phyloP scores from a whole-genome alignment of 306 rosid genomes.

The Vigna angularis region DNA sequence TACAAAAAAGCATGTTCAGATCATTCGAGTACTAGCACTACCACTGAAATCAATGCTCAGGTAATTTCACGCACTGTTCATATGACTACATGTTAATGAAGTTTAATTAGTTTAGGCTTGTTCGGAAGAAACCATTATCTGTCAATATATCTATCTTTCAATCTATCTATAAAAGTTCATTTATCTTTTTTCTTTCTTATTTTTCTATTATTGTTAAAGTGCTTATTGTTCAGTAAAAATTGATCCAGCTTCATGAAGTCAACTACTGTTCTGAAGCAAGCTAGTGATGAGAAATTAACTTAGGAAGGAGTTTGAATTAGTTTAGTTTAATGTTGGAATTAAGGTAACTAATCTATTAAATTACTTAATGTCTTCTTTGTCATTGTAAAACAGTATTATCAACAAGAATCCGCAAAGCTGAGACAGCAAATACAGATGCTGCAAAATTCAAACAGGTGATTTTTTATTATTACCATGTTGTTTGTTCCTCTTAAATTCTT shows the following conservation, averaged over 20 bases:
- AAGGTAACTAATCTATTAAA: background rate
- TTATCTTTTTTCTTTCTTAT: too few species aligned
- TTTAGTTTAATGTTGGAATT: background rate
- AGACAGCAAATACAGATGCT: conserved; percentile 92
- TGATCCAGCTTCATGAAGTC: background rate
- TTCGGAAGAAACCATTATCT: too few species aligned
- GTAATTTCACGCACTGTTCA: conserved; percentile 42
- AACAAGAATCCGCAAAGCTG: conserved; percentile 94
- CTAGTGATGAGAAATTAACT: background rate
- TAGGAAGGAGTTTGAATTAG: background rate
- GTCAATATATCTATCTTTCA: too few species aligned
- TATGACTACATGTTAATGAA: background rate
- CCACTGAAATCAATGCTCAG: conserved; percentile 87
- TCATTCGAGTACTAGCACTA: conserved; percentile 61
- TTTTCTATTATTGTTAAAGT: too few species aligned
- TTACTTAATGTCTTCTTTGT: background rate
- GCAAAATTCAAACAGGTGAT: conserved; percentile 90
- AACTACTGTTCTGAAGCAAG: background rate
- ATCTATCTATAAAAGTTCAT: too few species aligned
- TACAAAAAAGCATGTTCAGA: conserved; percentile 90
- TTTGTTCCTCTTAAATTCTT: background rate
- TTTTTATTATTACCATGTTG: background rate
- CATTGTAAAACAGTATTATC: conserved; percentile 68
- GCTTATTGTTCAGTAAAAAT: background rate
- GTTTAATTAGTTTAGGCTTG: background rate